Percentiles rank a stretch among this genome's conserved stretches.
phyloP scores from a whole-genome alignment of 2,329 filamentous ascomycete genomes.

The Fusarium globosum region DNA sequence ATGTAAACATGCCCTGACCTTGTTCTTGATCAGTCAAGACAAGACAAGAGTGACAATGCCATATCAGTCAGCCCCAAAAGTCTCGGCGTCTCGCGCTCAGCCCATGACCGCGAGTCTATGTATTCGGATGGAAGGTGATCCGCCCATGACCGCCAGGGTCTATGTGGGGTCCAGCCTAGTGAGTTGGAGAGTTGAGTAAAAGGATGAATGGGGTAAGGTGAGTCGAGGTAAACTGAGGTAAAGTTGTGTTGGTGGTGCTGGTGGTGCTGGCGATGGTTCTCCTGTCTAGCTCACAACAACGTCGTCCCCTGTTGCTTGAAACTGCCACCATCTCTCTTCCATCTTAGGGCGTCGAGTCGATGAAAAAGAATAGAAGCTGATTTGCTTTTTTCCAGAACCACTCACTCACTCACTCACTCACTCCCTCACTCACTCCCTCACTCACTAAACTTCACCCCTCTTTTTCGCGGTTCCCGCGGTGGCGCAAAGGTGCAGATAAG shows the following conservation, averaged over 20 bases:
- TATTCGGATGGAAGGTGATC: slow-evolving; percentile 10
- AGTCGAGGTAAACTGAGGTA: neutral
- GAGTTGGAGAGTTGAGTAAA: neutral
- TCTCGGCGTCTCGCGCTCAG: slow-evolving; percentile 23
- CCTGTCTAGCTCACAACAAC: slow-evolving; percentile 8
- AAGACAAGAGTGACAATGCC: neutral
- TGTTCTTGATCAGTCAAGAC: neutral
- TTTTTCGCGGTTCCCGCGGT: slow-evolving; percentile 3
- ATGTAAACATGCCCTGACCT: neutral
- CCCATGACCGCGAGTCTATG: slow-evolving; percentile 24
- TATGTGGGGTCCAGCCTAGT: slow-evolving; percentile 2
- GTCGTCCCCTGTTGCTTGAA: slow-evolving; percentile 10
- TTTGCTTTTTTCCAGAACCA: slow-evolving; percentile 18
- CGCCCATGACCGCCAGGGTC: slow-evolving; percentile 18
- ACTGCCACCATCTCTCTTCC: slow-evolving; percentile 16
- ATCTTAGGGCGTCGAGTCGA: neutral
- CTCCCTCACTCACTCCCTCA: neutral
- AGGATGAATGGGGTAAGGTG: neutral
- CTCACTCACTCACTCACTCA: neutral
- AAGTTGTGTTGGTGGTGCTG: slow-evolving; percentile 1
- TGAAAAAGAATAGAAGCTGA: neutral
- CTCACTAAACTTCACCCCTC: slow-evolving; percentile 1
- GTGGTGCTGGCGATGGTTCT: neutral
- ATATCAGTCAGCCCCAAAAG: neutral
- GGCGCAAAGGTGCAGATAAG: neutral